Percentiles rank a stretch among this genome's conserved stretches.
Evolutionary conservation across 2,329 filamentous ascomycete genomes (phyloP).

Genomic region (Arthrobotrys sinensis): DNA sequence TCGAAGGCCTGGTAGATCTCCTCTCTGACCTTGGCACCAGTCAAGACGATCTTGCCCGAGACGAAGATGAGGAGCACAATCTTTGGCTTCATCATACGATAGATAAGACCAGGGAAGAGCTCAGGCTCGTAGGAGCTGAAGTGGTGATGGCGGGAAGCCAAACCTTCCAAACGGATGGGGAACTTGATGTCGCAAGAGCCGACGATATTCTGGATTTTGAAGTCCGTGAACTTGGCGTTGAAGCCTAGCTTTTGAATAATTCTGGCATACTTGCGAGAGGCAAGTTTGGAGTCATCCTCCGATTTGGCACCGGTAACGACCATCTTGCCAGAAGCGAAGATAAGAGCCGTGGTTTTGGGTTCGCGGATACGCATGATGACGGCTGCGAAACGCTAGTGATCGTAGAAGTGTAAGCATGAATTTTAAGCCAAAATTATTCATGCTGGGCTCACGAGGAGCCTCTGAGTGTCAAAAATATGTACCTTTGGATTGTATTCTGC

Average conservation of each 20-base stretch:
- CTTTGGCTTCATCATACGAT: slow-evolving; percentile 99
- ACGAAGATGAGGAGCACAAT: slow-evolving; percentile 98
- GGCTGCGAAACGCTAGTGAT: slow-evolving; percentile 89
- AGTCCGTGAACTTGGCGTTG: slow-evolving; percentile 99
- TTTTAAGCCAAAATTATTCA: slow-evolving; percentile 62
- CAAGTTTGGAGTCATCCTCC: slow-evolving; percentile 97
- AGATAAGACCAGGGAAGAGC: slow-evolving; percentile 98
- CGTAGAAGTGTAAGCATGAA: slow-evolving; percentile 65
- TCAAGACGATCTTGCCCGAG: slow-evolving; percentile 97
- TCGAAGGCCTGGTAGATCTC: slow-evolving; percentile 98
- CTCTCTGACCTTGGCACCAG: slow-evolving; percentile 96
- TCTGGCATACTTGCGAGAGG: slow-evolving; percentile 95
- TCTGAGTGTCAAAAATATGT: slow-evolving; percentile 70
- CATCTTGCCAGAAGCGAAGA: slow-evolving; percentile 99
- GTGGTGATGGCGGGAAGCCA: slow-evolving; percentile 97
- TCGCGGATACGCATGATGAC: slow-evolving; percentile 99
- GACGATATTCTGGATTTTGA: slow-evolving; percentile 99
- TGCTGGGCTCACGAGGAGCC: slow-evolving; percentile 62
- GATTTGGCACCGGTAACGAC: slow-evolving; percentile 98
- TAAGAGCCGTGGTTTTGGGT: slow-evolving; percentile 96
- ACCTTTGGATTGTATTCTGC: slow-evolving; percentile 99
- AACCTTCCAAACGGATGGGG: slow-evolving; percentile 94
- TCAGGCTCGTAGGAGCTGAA: slow-evolving; percentile 99
- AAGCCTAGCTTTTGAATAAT: slow-evolving; percentile 99
- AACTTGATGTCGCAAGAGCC: slow-evolving; percentile 99